A percentile compares a stretch with the other conserved stretches of the same genome.
Conservation (phyloP, 768 basidiomycete genomes). For the Collybiopsis luxurians region DNA sequence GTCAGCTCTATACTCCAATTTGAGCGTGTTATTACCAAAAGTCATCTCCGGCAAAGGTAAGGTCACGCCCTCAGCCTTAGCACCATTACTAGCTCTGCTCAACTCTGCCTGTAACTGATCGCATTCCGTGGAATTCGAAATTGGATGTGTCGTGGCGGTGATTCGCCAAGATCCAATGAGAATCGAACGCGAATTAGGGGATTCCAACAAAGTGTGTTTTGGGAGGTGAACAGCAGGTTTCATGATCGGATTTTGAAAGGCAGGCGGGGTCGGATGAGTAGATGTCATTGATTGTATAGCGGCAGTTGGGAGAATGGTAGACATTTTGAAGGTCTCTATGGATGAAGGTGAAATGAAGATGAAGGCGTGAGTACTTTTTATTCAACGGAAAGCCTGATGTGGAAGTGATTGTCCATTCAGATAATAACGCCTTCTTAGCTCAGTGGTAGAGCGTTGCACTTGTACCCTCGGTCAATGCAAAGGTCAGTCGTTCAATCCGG, state of each 20-base stretch:
- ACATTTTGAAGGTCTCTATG: no score
- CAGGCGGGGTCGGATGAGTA: no score
- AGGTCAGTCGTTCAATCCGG: slow-evolving; percentile 3
- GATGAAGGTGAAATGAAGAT: no score
- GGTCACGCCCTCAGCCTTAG: no score
- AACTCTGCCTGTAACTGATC: slow-evolving; percentile 64
- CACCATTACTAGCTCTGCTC: slow-evolving; percentile 23
- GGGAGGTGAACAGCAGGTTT: slow-evolving; percentile 49
- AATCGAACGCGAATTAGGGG: slow-evolving; percentile 67
- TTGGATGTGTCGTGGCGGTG: slow-evolving; percentile 69
- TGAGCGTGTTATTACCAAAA: slow-evolving; percentile 81
- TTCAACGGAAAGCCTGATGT: no score
- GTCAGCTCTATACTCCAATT: slow-evolving; percentile 60
- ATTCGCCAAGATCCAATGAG: slow-evolving; percentile 63
- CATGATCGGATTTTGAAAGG: slow-evolving; percentile 25
- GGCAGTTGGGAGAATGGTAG: no score
- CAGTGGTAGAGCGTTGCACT: slow-evolving; percentile 3
- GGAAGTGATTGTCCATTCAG: no score
- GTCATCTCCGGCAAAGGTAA: slow-evolving; percentile 96
- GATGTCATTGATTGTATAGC: no score
- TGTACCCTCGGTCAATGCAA: background rate
- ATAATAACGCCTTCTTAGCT: slow-evolving; percentile 2
- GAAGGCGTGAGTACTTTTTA: no score
- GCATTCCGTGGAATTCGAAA: slow-evolving; percentile 74
- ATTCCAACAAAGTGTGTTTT: slow-evolving; percentile 63